phyloP scores from a whole-genome alignment of 1,284 basidiomycete genomes.

The Fomitiporia mediterranea region DNA sequence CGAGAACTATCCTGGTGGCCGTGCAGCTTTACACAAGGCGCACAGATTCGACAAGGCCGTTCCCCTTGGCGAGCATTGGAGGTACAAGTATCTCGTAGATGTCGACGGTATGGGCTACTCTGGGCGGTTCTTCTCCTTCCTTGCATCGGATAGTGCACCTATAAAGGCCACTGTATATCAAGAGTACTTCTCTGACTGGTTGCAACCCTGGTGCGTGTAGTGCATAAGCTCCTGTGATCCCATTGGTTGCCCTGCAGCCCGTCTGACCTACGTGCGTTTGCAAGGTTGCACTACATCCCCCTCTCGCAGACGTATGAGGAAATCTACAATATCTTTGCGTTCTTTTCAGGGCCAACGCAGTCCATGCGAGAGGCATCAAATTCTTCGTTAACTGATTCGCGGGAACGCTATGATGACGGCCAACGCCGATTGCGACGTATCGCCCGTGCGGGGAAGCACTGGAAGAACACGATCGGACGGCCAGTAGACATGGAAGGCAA shows the following conservation, averaged over 20 bases:
- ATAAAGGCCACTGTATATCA: slow-evolving; percentile 87
- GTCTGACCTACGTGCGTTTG: not conserved
- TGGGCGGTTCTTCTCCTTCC: slow-evolving; percentile 80
- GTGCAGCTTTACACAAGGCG: slow-evolving; percentile 57
- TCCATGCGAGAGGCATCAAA: slow-evolving; percentile 56
- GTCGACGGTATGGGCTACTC: slow-evolving; percentile 95
- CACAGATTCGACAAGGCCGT: slow-evolving; percentile 78
- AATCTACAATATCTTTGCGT: slow-evolving; percentile 88
- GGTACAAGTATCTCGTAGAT: slow-evolving; percentile 89
- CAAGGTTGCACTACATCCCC: slow-evolving; percentile 91
- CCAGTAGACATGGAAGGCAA: slow-evolving; percentile 87
- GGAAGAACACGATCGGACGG: slow-evolving; percentile 80
- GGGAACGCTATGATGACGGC: slow-evolving; percentile 49
- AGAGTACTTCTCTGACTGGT: slow-evolving; percentile 85
- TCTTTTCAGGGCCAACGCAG: slow-evolving; percentile 78
- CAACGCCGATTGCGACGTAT: slow-evolving; percentile 77
- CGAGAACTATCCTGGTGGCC: slow-evolving; percentile 75
- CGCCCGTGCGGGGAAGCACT: slow-evolving; percentile 82
- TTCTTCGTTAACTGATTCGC: slow-evolving; percentile 34
- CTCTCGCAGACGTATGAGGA: slow-evolving; percentile 82
- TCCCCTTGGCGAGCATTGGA: slow-evolving; percentile 83
- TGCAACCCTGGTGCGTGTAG: slow-evolving; percentile 70
- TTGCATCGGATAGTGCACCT: slow-evolving; percentile 85
- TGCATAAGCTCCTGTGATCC: not conserved
- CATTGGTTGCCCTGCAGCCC: not conserved